These are phyloP conservation scores for Biscogniauxia mediterranea DNA, from an alignment of 2,329 filamentous ascomycete species.

Conservation along the genomic window DNA sequence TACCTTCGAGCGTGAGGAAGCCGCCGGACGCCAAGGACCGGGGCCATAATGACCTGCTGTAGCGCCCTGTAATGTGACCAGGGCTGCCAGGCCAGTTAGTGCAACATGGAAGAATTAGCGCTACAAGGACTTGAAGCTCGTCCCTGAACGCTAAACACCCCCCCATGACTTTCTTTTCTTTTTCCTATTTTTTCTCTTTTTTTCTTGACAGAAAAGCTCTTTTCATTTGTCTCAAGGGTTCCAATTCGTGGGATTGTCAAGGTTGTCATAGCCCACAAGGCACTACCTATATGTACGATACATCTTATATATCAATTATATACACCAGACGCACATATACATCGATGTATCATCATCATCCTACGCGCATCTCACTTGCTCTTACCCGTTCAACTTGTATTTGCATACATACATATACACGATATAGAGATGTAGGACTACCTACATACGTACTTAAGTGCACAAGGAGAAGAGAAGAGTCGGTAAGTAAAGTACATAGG, in stretches of 20 bases:
- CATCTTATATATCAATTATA: too few relatives aligned
- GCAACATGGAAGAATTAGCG: neutral
- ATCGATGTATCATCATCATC: too few relatives aligned
- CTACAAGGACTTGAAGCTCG: neutral
- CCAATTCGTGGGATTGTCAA: neutral
- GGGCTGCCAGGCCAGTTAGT: neutral
- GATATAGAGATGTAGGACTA: neutral
- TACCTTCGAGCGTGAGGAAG: neutral
- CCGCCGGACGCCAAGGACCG: neutral
- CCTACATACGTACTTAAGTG: neutral
- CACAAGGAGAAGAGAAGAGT: neutral
- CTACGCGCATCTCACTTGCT: conserved; percentile 4
- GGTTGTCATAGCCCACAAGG: neutral
- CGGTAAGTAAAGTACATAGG: neutral
- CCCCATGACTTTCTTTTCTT: neutral
- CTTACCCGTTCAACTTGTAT: too few relatives aligned
- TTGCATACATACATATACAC: too few relatives aligned
- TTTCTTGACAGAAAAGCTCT: neutral
- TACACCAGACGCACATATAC: too few relatives aligned
- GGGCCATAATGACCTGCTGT: neutral
- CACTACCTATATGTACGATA: neutral
- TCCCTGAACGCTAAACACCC: neutral
- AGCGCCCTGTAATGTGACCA: neutral
- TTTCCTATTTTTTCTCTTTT: neutral
- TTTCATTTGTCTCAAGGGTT: neutral